Conservation (phyloP, 2,329 filamentous ascomycete species). For the Pseudopithomyces maydicus region DNA sequence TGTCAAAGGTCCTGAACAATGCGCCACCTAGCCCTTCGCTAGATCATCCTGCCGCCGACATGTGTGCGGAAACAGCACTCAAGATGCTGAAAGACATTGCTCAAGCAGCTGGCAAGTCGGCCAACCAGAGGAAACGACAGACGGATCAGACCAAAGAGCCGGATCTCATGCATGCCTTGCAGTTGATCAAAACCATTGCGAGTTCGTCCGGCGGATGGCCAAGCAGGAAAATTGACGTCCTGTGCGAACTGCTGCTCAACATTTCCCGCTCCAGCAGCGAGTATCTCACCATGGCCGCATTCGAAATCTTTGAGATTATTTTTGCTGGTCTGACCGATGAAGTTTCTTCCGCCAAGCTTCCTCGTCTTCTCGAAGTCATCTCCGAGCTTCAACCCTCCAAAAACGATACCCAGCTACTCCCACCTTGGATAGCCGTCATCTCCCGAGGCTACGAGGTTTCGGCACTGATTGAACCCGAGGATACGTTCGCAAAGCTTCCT, state of each 20-base stretch:
- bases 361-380: conserved; percentile 87
- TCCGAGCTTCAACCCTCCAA: conserved; percentile 87
- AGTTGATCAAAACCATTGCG: conserved; percentile 89
- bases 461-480: conserved; percentile 83
- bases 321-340: conserved; percentile 91
- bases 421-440: conserved; percentile 94
- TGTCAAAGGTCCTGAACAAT: conserved; percentile 80
- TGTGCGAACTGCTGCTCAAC: conserved; percentile 86
- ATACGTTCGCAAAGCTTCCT: conserved; percentile 89
- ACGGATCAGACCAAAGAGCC: conserved; percentile 72
- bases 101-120: conserved; percentile 73
- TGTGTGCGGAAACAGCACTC: conserved; percentile 92
- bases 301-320: conserved; percentile 97
- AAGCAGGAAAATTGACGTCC: conserved; percentile 88
- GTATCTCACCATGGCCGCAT: conserved; percentile 93
- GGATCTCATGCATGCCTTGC: conserved; percentile 85
- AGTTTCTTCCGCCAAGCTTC: conserved; percentile 85
- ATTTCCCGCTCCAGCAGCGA: conserved; percentile 92
- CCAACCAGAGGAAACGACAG: conserved; percentile 60
- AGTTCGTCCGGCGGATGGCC: conserved; percentile 91
- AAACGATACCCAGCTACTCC: conserved; percentile 92
- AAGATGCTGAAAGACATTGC: conserved; percentile 78
- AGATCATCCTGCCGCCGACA: conserved; percentile 92
- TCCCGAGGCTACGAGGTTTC: conserved; percentile 94
- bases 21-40: conserved; percentile 89